These are phyloP conservation scores for Psilocybe cubensis DNA, from an alignment of 768 basidiomycete genomes.

Conservation along the genomic window DNA sequence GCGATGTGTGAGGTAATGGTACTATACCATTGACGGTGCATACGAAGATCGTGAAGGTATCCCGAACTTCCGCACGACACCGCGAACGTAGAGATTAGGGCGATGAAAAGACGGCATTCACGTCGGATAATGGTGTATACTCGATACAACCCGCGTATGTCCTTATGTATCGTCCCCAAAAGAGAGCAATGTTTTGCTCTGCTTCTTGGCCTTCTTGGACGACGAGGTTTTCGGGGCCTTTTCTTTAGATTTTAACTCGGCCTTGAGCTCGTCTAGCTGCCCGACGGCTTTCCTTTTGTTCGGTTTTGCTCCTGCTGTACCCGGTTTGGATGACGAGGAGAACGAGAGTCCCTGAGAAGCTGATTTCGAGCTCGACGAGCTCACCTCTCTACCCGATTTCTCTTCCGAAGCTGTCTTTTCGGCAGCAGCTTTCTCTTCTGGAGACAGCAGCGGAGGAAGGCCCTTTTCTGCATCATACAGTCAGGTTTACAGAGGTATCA, in stretches of 20 bases:
- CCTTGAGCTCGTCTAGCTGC: conserved; percentile 33
- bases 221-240: conserved; percentile 30
- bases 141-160: too few relatives aligned
- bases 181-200: conserved; percentile 52
- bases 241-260: conserved; percentile 23
- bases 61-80: too few relatives aligned
- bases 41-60: too few relatives aligned
- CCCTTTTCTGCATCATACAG: conserved; percentile 53
- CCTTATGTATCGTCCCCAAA: conserved; percentile 60
- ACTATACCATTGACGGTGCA: too few relatives aligned
- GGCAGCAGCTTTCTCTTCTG: conserved; percentile 18
- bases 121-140: too few relatives aligned
- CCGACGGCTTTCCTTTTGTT: conserved; percentile 46
- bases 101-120: too few relatives aligned
- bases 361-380: conserved; percentile 17
- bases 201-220: conserved; percentile 61
- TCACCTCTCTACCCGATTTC: conserved; percentile 22
- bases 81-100: too few relatives aligned
- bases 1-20: too few relatives aligned
- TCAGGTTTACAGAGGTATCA: background rate
- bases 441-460: conserved; percentile 50
- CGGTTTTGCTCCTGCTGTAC: conserved; percentile 24
- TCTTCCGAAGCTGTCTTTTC: conserved; percentile 23
- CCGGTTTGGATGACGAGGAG: conserved; percentile 41
- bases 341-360: conserved; percentile 42